Evolutionary conservation across 495 filamentous ascomycete species (phyloP), one percentile per base, ranked within the genome.

Genomic region (Tuber calosporum): DNA sequence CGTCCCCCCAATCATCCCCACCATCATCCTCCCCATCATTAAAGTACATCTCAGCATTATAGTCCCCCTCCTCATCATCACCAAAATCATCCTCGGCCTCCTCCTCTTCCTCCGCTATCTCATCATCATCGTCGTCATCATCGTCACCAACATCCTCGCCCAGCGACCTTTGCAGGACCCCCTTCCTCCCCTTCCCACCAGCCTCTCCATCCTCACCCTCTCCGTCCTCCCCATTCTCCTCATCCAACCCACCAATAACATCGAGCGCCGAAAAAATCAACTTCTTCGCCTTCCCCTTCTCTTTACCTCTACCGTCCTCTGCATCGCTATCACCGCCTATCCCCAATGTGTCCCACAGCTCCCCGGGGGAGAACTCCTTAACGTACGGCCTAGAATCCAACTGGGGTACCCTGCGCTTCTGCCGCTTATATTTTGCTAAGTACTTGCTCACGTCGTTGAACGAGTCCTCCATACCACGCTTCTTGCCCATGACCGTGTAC

Each of bases 31-130:
- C 80, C 13, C 77, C 80, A 42, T 74, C 74, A 30, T 77, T 73
- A 30, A 82, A 82, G 68, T 82, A 82, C 69, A 78, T 80, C 39
- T 82, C 80, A 26, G 80, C 80, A 73, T 82, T 82, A 43, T 82
- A 82, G 62, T 82, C 80, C 9, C 79, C 80, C 70, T 81, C 80
- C 62, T 78, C 80, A 39, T 81, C 80, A 67, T 82, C 79, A 5
- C 71, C 75, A 42, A 80, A 77, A 40, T 79, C 76, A 71, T 81
- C 80, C 70, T 79, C 77, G 70, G 69, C 68, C 37, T 79, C 78
- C 42, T 78, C 78, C 69, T 79, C 78, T 4, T 70, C 78, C 41
- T 80, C 75, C 11, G 71, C 74, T 53, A 26, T 9, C 48, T 58
- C 48, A 58, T 58, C 48, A 8, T 77, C 74, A 69, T 79, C 79